Evolutionary conservation across 345 rosid genomes (phyloP).

Genomic region (Citrus unshiu): DNA sequence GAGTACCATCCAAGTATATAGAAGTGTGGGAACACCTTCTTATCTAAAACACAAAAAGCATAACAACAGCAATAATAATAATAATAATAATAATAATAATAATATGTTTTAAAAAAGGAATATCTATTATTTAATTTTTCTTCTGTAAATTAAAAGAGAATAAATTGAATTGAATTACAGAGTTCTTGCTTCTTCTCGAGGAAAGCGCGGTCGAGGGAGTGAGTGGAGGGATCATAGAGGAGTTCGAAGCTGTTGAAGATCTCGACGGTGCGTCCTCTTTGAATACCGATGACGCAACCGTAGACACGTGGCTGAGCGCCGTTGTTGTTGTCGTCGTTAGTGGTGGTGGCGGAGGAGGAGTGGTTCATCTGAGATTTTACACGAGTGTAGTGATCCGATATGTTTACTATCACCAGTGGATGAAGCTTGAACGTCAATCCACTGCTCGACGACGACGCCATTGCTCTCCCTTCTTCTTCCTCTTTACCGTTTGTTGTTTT

Average conservation of each 20-base stretch:
- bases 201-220: conserved; percentile 80
- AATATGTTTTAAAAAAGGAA: too few species aligned
- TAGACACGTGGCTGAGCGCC: conserved; percentile 62
- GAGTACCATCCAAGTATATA: conserved; percentile 97
- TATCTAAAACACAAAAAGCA: conserved; percentile 38
- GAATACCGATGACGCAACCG: conserved; percentile 92
- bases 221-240: conserved; percentile 57
- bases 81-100: too few species aligned
- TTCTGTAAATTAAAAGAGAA: background rate
- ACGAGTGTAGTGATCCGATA: conserved; percentile 91
- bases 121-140: too few species aligned
- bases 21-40: conserved; percentile 89
- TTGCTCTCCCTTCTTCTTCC: conserved; percentile 14
- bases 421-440: conserved; percentile 97
- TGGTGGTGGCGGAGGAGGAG: conserved; percentile 30
- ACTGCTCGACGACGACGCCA: conserved; percentile 95
- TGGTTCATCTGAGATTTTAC: conserved; percentile 78
- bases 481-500: background rate
- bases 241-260: conserved; percentile 98
- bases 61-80: background rate
- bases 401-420: conserved; percentile 87
- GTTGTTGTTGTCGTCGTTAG: conserved; percentile 20
- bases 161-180: conserved; percentile 36
- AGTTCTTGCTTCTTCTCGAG: conserved; percentile 98
- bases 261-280: conserved; percentile 92